Conservation (phyloP, 2,329 filamentous ascomycete genomes). For the Coniochaeta hoffmannii region DNA sequence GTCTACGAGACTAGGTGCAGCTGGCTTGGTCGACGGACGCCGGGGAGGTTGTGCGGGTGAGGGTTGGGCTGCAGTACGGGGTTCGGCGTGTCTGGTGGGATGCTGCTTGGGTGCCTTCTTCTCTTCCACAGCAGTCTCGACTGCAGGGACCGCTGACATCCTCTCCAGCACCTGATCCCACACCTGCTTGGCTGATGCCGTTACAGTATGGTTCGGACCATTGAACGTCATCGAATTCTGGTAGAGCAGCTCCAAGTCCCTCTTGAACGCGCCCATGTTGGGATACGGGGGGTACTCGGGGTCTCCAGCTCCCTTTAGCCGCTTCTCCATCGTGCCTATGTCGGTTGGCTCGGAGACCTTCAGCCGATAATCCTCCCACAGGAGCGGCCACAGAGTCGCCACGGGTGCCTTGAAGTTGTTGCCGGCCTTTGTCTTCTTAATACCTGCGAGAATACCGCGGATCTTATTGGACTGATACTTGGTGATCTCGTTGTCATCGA, state of each 20-base stretch:
- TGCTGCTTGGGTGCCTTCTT: conserved; percentile 44
- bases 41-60: conserved; percentile 21
- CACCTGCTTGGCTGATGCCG: conserved; percentile 44
- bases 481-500: conserved; percentile 46
- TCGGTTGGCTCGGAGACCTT: conserved; percentile 76
- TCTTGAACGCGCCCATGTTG: conserved; percentile 63
- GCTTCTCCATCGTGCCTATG: conserved; percentile 72
- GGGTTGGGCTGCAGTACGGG: conserved; percentile 28
- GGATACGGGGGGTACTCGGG: conserved; percentile 42
- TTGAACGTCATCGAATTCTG: conserved; percentile 79
- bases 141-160: conserved; percentile 33
- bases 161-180: conserved; percentile 48
- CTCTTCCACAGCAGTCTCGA: conserved; percentile 53
- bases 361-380: conserved; percentile 66
- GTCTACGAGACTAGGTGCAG: conserved; percentile 20
- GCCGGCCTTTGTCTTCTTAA: conserved; percentile 83
- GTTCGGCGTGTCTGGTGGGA: conserved; percentile 37
- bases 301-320: conserved; percentile 54
- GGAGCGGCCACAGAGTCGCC: conserved; percentile 63
- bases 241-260: conserved; percentile 71
- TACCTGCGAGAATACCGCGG: conserved; percentile 58
- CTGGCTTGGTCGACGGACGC: conserved; percentile 18
- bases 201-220: conserved; percentile 66
- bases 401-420: conserved; percentile 72
- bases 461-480: conserved; percentile 53